Percentiles rank a stretch among this genome's conserved stretches.
These are phyloP conservation scores for Mallotus nudiflorus DNA, from an alignment of 345 rosid genomes.

Conservation along the genomic window DNA sequence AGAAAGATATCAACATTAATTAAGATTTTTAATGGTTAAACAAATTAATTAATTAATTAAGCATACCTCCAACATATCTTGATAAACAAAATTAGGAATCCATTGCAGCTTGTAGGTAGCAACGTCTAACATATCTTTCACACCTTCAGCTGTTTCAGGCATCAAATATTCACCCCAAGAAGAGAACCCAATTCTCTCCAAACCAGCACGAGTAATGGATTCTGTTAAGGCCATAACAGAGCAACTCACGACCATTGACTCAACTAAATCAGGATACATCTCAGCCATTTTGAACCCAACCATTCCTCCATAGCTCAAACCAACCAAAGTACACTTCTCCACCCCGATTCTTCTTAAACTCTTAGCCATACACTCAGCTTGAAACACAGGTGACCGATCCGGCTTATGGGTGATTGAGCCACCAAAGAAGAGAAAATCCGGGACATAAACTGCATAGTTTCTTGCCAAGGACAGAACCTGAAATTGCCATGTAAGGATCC, in stretches of 20 bases:
- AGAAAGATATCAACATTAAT: not conserved
- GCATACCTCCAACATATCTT: slow-evolving; percentile 34
- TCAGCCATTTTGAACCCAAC: slow-evolving; percentile 50
- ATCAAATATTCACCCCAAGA: slow-evolving; percentile 39
- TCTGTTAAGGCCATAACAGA: slow-evolving; percentile 41
- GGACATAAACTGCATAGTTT: slow-evolving; percentile 42
- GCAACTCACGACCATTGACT: slow-evolving; percentile 36
- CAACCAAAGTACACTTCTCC: slow-evolving; percentile 37
- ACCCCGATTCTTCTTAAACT: slow-evolving; percentile 43
- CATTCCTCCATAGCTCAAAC: slow-evolving; percentile 47
- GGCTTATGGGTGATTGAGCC: slow-evolving; percentile 33
- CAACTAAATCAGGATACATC: slow-evolving; percentile 40
- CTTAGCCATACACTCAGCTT: slow-evolving; percentile 42
- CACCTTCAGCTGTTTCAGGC: slow-evolving; percentile 29
- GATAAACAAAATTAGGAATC: slow-evolving; percentile 28
- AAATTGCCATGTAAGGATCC: slow-evolving; percentile 45
- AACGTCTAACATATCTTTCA: slow-evolving; percentile 11
- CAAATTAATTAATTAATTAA: not conserved
- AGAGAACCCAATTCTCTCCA: slow-evolving; percentile 26
- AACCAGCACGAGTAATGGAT: slow-evolving; percentile 20
- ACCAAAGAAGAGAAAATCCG: slow-evolving; percentile 52
- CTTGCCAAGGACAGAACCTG: slow-evolving; percentile 37
- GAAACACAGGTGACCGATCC: slow-evolving; percentile 39
- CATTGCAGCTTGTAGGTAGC: slow-evolving; percentile 19
- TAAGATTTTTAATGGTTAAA: too few relatives aligned